Evolutionary conservation across 441 rosid genomes (phyloP).

Genomic region (Pelargonium citronellum): DNA sequence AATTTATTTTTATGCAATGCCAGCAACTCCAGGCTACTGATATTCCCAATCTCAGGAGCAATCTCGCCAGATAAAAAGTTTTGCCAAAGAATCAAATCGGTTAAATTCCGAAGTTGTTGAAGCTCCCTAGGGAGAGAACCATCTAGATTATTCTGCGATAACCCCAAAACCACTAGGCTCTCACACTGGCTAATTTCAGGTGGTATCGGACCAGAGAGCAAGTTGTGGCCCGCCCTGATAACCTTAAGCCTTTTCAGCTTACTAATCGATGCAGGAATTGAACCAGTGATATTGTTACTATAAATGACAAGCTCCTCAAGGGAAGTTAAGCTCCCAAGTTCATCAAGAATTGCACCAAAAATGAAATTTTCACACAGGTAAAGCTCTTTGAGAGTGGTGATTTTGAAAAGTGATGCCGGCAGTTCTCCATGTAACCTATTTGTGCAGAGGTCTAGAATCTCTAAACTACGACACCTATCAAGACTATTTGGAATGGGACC

Average conservation of each 20-base stretch:
- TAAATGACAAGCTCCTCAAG: slow-evolving; percentile 76
- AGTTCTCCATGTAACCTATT: slow-evolving; percentile 48
- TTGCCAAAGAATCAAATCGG: slow-evolving; percentile 68
- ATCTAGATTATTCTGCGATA: slow-evolving; percentile 73
- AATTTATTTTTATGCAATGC: slow-evolving; percentile 70
- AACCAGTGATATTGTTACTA: slow-evolving; percentile 75
- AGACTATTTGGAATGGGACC: slow-evolving; percentile 41
- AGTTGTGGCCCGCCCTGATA: slow-evolving; percentile 76
- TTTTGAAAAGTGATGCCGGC: slow-evolving; percentile 34
- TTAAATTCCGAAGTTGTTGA: slow-evolving; percentile 64
- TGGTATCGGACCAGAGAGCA: slow-evolving; percentile 70
- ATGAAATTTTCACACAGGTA: slow-evolving; percentile 50
- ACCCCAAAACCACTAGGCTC: slow-evolving; percentile 67
- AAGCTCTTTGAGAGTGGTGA: slow-evolving; percentile 40
- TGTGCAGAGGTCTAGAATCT: slow-evolving; percentile 50
- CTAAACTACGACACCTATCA: slow-evolving; percentile 33
- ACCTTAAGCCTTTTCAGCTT: slow-evolving; percentile 52
- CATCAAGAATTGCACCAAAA: slow-evolving; percentile 71
- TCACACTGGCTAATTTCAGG: slow-evolving; percentile 67
- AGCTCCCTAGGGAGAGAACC: slow-evolving; percentile 77
- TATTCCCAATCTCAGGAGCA: slow-evolving; percentile 75
- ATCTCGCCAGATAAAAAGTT: slow-evolving; percentile 63
- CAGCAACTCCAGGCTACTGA: slow-evolving; percentile 57
- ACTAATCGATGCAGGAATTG: slow-evolving; percentile 71
- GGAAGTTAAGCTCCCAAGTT: slow-evolving; percentile 55